Evolutionary conservation across 2,329 filamentous ascomycete genomes (phyloP).

Genomic region (Pseudogymnoascus sp.): DNA sequence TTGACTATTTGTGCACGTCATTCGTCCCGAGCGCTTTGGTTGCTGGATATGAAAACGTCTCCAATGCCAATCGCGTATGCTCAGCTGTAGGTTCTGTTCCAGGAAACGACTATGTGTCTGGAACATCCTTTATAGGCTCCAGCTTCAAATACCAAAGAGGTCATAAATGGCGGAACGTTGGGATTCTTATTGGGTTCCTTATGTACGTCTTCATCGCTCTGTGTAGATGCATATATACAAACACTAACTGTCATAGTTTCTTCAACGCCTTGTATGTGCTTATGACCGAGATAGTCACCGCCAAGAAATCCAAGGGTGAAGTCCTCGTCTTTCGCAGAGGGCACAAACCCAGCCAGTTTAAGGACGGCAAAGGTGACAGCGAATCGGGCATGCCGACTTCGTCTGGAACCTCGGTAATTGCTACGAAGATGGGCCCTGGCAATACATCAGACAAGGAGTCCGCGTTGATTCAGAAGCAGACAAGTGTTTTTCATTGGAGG

Average conservation of each 20-base stretch:
- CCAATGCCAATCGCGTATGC: conserved; percentile 42
- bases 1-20: conserved; percentile 45
- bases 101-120: conserved; percentile 44
- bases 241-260: neutral
- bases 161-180: conserved; percentile 54
- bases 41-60: conserved; percentile 34
- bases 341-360: conserved; percentile 34
- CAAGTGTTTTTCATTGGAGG: conserved; percentile 67
- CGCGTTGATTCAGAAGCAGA: conserved; percentile 59
- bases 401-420: conserved; percentile 17
- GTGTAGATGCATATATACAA: neutral
- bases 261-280: conserved; percentile 38
- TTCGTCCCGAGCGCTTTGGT: conserved; percentile 41
- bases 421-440: conserved; percentile 19
- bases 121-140: conserved; percentile 50
- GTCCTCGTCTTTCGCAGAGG: conserved; percentile 68
- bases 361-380: conserved; percentile 22
- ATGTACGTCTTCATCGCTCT: conserved; percentile 48
- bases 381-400: conserved; percentile 18
- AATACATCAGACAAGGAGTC: conserved; percentile 47
- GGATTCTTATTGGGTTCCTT: conserved; percentile 58
- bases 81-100: conserved; percentile 51
- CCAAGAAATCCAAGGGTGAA: conserved; percentile 71
- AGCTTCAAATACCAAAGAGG: conserved; percentile 43
- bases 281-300: conserved; percentile 55